Base-by-base conservation (phyloP, 345 rosid species). In the Anastatica hierochuntica region DNA sequence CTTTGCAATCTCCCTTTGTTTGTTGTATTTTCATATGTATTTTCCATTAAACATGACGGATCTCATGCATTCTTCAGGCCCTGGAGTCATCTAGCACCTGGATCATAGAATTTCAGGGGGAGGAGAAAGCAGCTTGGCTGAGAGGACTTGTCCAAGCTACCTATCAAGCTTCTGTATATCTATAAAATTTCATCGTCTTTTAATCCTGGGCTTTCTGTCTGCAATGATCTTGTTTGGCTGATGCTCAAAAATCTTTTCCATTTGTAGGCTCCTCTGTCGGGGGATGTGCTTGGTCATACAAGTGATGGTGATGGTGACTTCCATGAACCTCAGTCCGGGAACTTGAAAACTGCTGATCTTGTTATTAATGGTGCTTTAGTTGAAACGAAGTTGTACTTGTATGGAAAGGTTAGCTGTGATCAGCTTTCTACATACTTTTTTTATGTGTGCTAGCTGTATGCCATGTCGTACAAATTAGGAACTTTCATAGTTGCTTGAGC, bases 51-150 rank as follows among this genome's bases (percentile, higher is more conserved):
- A 46, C 40, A 48, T 37, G 42, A 26, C 34, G 12, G 26, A 36
- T 68, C 24, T 33, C 62, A 29, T 44, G 50, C 53, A 63, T 53
- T 59, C 63, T 66, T 43, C 76, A 92, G 98, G 97, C 90, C 33
- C 62, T 92, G 74, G 98, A 92, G 75, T 77, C 86, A 42, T 83
- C 97, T 64, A 78, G 82, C 69, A 92, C 95, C 53, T 88, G 90
- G 97, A 78, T 92, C 47, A 74, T 92, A 55, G 95, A 81, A 67
- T 85, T 88, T 72, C 77, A 53, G 45, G 71, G 75, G 68, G 85
- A 79, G 66, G 88, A 83, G 51, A 92, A 88, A 76, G 67, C 68
- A 14, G 71, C 74, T 56, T 92, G 98, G 98, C 66, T 83, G 68
- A 88, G 80, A 68, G 85, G 80, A 70, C 97, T 92, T 56, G 53